Evolutionary conservation across 108 stramenopile species (phyloP).

Genomic region (Mediolabrus comicus): DNA sequence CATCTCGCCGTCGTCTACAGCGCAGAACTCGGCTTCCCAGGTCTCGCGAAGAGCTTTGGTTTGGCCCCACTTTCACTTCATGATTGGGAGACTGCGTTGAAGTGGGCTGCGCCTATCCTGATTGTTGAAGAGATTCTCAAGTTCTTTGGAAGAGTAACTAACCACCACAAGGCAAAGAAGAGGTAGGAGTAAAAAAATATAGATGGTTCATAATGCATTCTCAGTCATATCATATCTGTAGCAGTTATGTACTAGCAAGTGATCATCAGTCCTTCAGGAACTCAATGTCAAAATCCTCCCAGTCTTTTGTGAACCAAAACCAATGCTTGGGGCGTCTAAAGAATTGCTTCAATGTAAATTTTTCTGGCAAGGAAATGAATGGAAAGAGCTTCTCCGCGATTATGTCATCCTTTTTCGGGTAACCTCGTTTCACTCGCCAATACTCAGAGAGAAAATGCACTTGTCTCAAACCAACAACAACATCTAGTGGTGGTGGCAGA

Average conservation of each 20-base stretch:
- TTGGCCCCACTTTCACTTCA: slow-evolving; percentile 77
- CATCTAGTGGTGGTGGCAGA: slow-evolving; percentile 71
- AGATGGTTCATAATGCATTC: not conserved
- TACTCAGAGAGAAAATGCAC: slow-evolving; percentile 73
- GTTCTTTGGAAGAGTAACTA: slow-evolving; percentile 17
- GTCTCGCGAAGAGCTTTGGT: slow-evolving; percentile 84
- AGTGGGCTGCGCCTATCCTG: slow-evolving; percentile 89
- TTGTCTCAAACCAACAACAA: slow-evolving; percentile 72
- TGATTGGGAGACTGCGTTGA: slow-evolving; percentile 84
- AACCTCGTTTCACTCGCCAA: slow-evolving; percentile 51
- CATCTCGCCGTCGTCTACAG: slow-evolving; percentile 90
- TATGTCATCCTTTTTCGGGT: slow-evolving; percentile 53
- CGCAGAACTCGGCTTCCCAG: slow-evolving; percentile 46
- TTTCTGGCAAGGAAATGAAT: slow-evolving; percentile 55
- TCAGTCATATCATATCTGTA: not conserved
- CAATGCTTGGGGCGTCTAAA: slow-evolving; percentile 56
- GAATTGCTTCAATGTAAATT: slow-evolving; percentile 72
- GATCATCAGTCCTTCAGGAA: slow-evolving; percentile 18
- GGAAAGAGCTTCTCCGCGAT: slow-evolving; percentile 68
- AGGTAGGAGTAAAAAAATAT: not conserved
- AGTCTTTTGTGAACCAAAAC: slow-evolving; percentile 75
- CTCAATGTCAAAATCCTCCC: slow-evolving; percentile 56
- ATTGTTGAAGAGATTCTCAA: slow-evolving; percentile 92
- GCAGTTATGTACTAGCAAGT: not conserved
- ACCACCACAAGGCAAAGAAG: not conserved